Evolutionary conservation across 352 stramenopile species (phyloP).

Genomic region (Phytopythium delawarense): DNA sequence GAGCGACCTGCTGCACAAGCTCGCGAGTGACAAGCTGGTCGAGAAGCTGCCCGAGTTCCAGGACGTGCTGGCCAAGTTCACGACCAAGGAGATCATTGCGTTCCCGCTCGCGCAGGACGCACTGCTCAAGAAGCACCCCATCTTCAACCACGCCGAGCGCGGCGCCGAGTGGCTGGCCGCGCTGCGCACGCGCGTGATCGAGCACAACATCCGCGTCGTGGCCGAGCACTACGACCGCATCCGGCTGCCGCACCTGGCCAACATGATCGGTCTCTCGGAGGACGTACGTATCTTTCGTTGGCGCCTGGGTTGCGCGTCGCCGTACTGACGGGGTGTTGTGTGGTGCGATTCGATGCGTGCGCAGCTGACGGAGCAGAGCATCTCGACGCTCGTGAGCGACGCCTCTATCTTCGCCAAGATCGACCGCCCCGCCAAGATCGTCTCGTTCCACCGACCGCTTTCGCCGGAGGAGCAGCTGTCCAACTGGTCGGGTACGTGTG

Average conservation of each 20-base stretch:
- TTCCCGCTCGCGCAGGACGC: constrained; percentile 91
- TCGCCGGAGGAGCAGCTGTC: constrained; percentile 92
- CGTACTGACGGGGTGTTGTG: background rate
- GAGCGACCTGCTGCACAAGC: constrained; percentile 66
- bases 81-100: constrained; percentile 96
- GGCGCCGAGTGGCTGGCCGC: constrained; percentile 82
- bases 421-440: constrained; percentile 95
- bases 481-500: constrained; percentile 89
- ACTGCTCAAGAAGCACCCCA: constrained; percentile 74
- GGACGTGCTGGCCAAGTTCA: constrained; percentile 84
- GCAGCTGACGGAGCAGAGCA: constrained; percentile 70
- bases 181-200: constrained; percentile 92
- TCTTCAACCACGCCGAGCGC: constrained; percentile 77
- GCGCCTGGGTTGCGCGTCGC: background rate
- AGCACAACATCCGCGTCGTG: constrained; percentile 97
- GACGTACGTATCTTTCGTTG: constrained; percentile 47
- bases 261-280: constrained; percentile 91
- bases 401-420: constrained; percentile 96
- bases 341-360: background rate
- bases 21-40: constrained; percentile 55
- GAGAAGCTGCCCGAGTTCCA: constrained; percentile 65
- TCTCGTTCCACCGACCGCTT: constrained; percentile 91
- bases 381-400: constrained; percentile 90
- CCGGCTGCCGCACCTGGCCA: constrained; percentile 88
- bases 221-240: constrained; percentile 96